phyloP scores from a whole-genome alignment of 768 basidiomycete genomes.

The Tephrocybe sp. region DNA sequence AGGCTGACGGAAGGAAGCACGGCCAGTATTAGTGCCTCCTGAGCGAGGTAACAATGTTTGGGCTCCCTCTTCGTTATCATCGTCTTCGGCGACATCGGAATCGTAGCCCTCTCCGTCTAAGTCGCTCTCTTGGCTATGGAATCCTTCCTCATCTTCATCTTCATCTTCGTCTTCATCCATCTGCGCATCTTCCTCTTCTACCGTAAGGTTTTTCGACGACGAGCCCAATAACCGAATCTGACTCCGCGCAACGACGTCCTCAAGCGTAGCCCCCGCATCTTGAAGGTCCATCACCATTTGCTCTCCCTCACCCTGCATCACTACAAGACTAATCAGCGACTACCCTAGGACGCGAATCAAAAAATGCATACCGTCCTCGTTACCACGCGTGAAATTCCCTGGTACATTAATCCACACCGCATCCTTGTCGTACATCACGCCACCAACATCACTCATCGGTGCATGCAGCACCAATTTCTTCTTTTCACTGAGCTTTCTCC shows the following conservation, averaged over 20 bases:
- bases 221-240: conserved; percentile 83
- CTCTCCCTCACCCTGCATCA: conserved; percentile 89
- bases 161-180: conserved; percentile 30
- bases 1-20: conserved; percentile 46
- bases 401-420: conserved; percentile 98
- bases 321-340: conserved; percentile 38
- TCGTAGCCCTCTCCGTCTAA: conserved; percentile 11
- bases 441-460: conserved; percentile 98
- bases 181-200: conserved; percentile 34
- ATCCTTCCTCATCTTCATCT: conserved; percentile 24
- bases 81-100: conserved; percentile 16
- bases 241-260: conserved; percentile 77
- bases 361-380: conserved; percentile 51
- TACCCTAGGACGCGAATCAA: background rate
- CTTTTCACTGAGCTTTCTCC: conserved; percentile 93
- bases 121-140: conserved; percentile 11
- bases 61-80: background rate
- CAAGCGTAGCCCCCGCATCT: conserved; percentile 80
- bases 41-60: conserved; percentile 8
- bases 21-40: conserved; percentile 47
- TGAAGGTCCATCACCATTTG: conserved; percentile 98
- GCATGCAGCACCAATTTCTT: conserved; percentile 91
- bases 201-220: conserved; percentile 69
- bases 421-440: conserved; percentile 96
- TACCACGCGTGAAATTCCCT: conserved; percentile 87